Percentiles rank a stretch among this genome's conserved stretches.
These are phyloP conservation scores for Fennellomyces sp. DNA, from an alignment of 371 early-diverging fungal species.

Conservation along the genomic window DNA sequence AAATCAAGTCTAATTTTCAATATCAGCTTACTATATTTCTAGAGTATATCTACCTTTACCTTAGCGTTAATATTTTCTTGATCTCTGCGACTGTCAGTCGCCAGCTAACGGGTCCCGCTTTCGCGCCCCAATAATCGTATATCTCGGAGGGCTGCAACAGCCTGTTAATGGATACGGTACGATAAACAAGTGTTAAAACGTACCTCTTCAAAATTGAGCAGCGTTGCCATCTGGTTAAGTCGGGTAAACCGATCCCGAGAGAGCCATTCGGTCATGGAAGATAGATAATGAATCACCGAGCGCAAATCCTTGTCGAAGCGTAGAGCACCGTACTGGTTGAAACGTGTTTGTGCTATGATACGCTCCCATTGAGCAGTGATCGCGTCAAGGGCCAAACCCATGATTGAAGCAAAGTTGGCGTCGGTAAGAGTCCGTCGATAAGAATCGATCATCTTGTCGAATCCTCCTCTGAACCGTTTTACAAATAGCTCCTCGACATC, in stretches of 20 bases:
- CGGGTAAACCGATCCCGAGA: slow-evolving; percentile 78
- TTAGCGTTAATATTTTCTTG: slow-evolving; percentile 56
- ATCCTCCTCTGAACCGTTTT: slow-evolving; percentile 72
- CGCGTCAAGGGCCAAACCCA: slow-evolving; percentile 64
- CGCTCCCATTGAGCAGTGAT: slow-evolving; percentile 86
- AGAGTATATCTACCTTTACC: slow-evolving; percentile 23
- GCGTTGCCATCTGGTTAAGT: slow-evolving; percentile 78
- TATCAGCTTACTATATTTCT: not conserved
- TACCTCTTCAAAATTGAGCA: slow-evolving; percentile 80
- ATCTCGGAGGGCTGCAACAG: slow-evolving; percentile 65
- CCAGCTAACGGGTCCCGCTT: slow-evolving; percentile 40
- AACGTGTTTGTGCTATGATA: slow-evolving; percentile 81
- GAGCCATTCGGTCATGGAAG: slow-evolving; percentile 63
- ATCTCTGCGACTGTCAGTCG: slow-evolving; percentile 58
- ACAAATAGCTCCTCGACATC: slow-evolving; percentile 79
- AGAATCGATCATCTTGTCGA: slow-evolving; percentile 56
- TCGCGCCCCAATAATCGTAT: slow-evolving; percentile 71
- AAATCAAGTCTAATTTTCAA: slow-evolving; percentile 46
- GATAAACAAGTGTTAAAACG: not conserved
- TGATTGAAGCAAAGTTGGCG: slow-evolving; percentile 66
- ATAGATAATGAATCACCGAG: slow-evolving; percentile 69
- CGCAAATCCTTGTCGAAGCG: slow-evolving; percentile 91
- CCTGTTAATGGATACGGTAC: no score
- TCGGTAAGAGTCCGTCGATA: slow-evolving; percentile 61
- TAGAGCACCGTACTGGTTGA: slow-evolving; percentile 84